Evolutionary conservation across 805 yeast genomes (phyloP), one percentile per base, ranked within the genome.

Genomic region (Scheffersomyces coipomensis): DNA sequence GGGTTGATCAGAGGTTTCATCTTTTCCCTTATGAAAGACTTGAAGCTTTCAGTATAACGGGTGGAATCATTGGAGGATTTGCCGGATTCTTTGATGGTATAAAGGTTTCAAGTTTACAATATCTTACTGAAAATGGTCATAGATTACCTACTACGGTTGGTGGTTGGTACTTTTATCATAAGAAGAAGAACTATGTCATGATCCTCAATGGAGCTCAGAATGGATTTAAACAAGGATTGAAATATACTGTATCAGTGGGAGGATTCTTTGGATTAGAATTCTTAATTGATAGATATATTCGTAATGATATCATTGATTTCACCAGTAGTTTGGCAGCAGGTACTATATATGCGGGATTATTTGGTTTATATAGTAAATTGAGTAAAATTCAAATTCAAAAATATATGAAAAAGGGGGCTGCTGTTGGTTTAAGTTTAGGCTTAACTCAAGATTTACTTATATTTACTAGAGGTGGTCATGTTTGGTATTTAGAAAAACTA

Each of bases 151-250:
- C 60, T 17, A 79, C 83, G 0, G 83, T 79, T 38, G 89, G 88
- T 16, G 93, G 91, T 0, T 88, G 96, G 96, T 88, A 84, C 54
- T 84, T 83, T 56, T 88, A 88, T 60, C 93, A 88, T 61, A 87
- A 85, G 61, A 73, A 88, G 45, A 88, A 86, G 64, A 84, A 85
- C 60, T 85, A 85, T 58, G 85, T 83, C 22, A 78, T 87, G 61
- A 59, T 84, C 25, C 68, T 75, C 41, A 67, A 68, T 19, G 87
- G 86, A 1, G 61, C 78, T 45, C 64, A 63, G 15, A 38, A 48
- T 6, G 89, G 83, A 0, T 48, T 73, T n/a, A 57, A 51, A 26
- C 65, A 66, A 8, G 74, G 62, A 0, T 30, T 49, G 26, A 38
- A 45, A 49, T 66, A 71, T 37, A 64, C 79, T 1, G 32, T 57